Base-by-base conservation (phyloP, 2,329 filamentous ascomycete genomes). In the Calonectria honghensis region DNA sequence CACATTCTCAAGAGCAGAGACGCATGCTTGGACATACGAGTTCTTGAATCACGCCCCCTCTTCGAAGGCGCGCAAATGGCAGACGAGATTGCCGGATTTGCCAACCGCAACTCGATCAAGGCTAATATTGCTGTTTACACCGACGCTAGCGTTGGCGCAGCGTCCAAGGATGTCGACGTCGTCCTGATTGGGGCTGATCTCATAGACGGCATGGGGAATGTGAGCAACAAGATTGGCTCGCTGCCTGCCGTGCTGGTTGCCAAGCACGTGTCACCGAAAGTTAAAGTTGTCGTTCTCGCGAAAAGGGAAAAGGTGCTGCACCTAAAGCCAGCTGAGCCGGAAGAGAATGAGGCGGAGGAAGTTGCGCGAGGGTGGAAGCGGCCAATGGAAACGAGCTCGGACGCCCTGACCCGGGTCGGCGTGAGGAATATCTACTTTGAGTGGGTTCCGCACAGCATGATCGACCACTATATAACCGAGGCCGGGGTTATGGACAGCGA, bases 161-260 rank as follows among this genome's bases (percentile, higher is more conserved):
- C 91, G 1, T 86, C 89, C 4, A 79, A 82, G 24, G 85, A 82
- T n/a, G 85, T 90, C 4, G 88, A 94, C 77, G 68, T 93, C 1
- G 84, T 94, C 2, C 83, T 95, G 4, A 84, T 95, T 1, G 93
- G 93, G 1, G 92, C 92, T 2, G 93, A 94, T 79, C 85, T 90
- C 6, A 91, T 95, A 70, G 89, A 90, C 16, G 81, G 84, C 0
- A 81, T 84, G 0, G 93, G 92, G 2, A 89, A 90, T 37, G 90
- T 94, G 24, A 91, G 89, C 81, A 94, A 94, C 83, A 94, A 94
- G 82, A 91, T 88, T 0, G 93, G 93, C 0, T 93, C 91, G 1
- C 82, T 94, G 9, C 88, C 91, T 1, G 88, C 90, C 1, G 87
- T 91, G 0, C 84, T 94, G 1, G 87, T 89, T 65, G 89, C 90